Conservation (phyloP, 2,329 filamentous ascomycete species). For the Scortechinia acanthostroma region DNA sequence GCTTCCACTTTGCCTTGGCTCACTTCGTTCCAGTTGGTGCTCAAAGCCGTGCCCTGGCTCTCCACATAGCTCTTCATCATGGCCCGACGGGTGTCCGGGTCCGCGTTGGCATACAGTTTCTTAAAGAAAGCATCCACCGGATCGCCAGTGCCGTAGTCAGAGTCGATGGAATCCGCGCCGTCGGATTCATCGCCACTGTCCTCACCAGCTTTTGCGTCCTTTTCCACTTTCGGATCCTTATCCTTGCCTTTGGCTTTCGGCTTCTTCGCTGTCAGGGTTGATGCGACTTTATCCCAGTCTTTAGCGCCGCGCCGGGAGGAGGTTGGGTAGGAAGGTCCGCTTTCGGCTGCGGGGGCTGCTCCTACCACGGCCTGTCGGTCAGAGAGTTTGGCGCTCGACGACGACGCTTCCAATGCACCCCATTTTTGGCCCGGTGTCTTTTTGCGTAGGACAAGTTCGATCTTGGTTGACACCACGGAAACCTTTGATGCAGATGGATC, state of each 20-base stretch:
- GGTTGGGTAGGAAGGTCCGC: slow-evolving; percentile 50
- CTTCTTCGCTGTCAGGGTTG: slow-evolving; percentile 22
- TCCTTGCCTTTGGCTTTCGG: slow-evolving; percentile 19
- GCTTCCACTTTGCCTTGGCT: slow-evolving; percentile 47
- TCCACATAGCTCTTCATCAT: slow-evolving; percentile 69
- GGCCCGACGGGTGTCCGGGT: slow-evolving; percentile 52
- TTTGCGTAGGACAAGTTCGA: slow-evolving; percentile 55
- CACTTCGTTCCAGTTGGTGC: slow-evolving; percentile 63
- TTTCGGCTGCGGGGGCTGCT: slow-evolving; percentile 7
- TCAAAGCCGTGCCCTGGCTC: slow-evolving; percentile 60
- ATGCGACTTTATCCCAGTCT: slow-evolving; percentile 61
- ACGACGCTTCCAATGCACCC: slow-evolving; percentile 40
- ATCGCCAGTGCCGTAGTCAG: slow-evolving; percentile 40
- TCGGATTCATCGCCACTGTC: slow-evolving; percentile 11
- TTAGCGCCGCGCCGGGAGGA: slow-evolving; percentile 58
- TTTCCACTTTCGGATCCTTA: slow-evolving; percentile 9
- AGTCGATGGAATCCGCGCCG: slow-evolving; percentile 13
- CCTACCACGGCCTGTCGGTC: slow-evolving; percentile 2
- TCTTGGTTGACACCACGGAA: slow-evolving; percentile 49
- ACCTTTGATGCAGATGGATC: slow-evolving; percentile 38
- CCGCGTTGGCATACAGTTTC: slow-evolving; percentile 51
- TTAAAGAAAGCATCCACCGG: slow-evolving; percentile 61
- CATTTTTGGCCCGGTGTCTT: slow-evolving; percentile 44
- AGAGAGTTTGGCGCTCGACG: slow-evolving; percentile 8
- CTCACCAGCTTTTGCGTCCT: slow-evolving; percentile 8